Evolutionary conservation across 2,329 filamentous ascomycete species (phyloP), one percentile per base, ranked within the genome.

Genomic region (Dryadomyces sulphureus): DNA sequence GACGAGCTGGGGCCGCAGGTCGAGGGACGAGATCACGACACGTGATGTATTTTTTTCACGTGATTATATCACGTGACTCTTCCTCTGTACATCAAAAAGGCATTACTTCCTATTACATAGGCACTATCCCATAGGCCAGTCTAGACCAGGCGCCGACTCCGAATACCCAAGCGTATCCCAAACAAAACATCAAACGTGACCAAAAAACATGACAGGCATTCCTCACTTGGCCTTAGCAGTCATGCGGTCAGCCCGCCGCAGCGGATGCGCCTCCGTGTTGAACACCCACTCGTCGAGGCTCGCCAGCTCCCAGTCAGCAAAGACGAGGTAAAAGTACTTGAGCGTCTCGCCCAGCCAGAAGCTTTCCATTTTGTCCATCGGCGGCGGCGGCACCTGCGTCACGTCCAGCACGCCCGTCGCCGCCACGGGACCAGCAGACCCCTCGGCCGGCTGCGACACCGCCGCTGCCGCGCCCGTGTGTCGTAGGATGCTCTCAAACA

Each of bases 271-370:
- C 59, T 75, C 72, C 2, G 72, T 75, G 53, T 75, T 75, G 42
- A 79, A 59, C 46, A 79, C 75, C 69, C 73, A 79, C 48, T 75
- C 65, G 58, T 82, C 77, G 53, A 82, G 59, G 54, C 69, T 77
- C 16, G 79, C 62, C 22, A 77, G 58, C 47, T 70, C 65, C 49
- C 74, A 76, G 36, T 79, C 74, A 27, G 66, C 67, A 55, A 80
- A 81, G 8, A 79, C 66, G 47, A 82, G 60, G 50, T 76, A 81
- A 52, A 79, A 79, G 58, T 81, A 81, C 59, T 81, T 81, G 44
- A 81, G 60, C 52, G 77, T 81, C 62, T 81, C 77, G 1, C 76
- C 76, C 34, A 83, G 66, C 80, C 81, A 86, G 59, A 85, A 86
- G 50, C 78, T 83, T 65, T 86, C 81, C 81, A 85, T 84, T 44